Evolutionary conservation across 1,284 basidiomycete species (phyloP), one percentile per base, ranked within the genome.

Genomic region (Kwoniella shivajii): DNA sequence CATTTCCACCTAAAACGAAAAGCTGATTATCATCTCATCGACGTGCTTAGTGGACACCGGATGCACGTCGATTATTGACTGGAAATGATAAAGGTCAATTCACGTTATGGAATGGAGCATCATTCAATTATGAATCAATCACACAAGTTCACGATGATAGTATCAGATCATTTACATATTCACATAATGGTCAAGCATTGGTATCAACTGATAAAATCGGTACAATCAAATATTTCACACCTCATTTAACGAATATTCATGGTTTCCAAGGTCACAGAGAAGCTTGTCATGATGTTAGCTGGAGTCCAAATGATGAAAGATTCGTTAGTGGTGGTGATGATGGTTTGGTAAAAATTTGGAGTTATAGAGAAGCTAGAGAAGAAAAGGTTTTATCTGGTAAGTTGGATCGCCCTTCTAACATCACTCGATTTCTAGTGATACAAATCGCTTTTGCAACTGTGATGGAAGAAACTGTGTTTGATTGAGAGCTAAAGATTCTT

Each of bases 111-210:
- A 99, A 99, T 71, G 95, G 94, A 18, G 82, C 96, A 30, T 98
- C 95, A 0, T 99, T 98, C 86, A 98, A 99, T 80, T 99, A 99
- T 75, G 95, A 99, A 77, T 97, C 95, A 0, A 98, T 99, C 69
- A 84, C 98, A 39, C 94, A 97, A 79, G 76, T 74, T 3, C 96
- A 99, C 79, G 95, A 99, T 74, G 88, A 88, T 9, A 89, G 92
- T 20, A 91, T 99, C 57, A 90, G 94, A 34, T 85, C 91, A 0
- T 85, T 98, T 73, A 82, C 86, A 9, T 99, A 95, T 80, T 90
- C 89, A 2, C 90, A 95, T 67, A 90, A 91, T 0, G 95, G 95
- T 10, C 83, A 87, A 18, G 96, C 90, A 76, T 85, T 99, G 41
- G 88, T 92, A 13, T 96, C 92, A 18, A 88, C 91, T 10, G 95